Conservation (phyloP, 805 yeast genomes). For the Kodamaea kaohsiungensis region DNA sequence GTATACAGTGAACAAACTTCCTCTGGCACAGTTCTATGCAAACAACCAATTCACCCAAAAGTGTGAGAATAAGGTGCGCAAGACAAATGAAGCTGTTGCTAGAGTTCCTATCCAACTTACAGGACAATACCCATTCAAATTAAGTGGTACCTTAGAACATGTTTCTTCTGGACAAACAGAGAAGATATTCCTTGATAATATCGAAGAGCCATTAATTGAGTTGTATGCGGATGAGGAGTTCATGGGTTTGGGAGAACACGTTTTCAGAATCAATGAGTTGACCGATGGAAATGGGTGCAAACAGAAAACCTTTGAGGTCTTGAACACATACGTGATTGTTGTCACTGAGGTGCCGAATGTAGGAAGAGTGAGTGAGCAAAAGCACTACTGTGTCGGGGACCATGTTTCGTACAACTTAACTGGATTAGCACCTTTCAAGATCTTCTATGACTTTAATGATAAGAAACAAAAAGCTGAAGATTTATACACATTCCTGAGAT, state of each 20-base stretch:
- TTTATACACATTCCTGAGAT: constrained; percentile 51
- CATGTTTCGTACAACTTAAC: constrained; percentile 71
- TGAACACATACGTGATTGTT: constrained; percentile 50
- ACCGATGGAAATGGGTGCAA: constrained; percentile 72
- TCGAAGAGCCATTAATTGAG: constrained; percentile 28
- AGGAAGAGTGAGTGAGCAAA: constrained; percentile 25
- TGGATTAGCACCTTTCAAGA: constrained; percentile 79
- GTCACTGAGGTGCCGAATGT: constrained; percentile 81
- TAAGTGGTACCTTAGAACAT: constrained; percentile 60
- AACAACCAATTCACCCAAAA: constrained; percentile 49
- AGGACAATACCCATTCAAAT: constrained; percentile 64
- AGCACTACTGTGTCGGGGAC: constrained; percentile 89
- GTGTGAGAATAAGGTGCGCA: constrained; percentile 38
- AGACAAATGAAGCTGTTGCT: constrained; percentile 25
- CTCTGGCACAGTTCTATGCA: constrained; percentile 53
- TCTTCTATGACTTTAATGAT: constrained; percentile 74
- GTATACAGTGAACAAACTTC: constrained; percentile 58
- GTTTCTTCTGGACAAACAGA: constrained; percentile 59
- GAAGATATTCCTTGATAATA: constrained; percentile 42
- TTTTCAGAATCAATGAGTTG: constrained; percentile 57
- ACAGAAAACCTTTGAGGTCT: constrained; percentile 39
- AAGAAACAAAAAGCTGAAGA: constrained; percentile 57
- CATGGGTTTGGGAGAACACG: constrained; percentile 70
- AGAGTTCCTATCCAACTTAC: constrained; percentile 50
- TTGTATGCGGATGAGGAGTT: constrained; percentile 38